These are phyloP conservation scores for Daedaleopsis nitida DNA, from an alignment of 768 basidiomycete species.

Conservation along the genomic window DNA sequence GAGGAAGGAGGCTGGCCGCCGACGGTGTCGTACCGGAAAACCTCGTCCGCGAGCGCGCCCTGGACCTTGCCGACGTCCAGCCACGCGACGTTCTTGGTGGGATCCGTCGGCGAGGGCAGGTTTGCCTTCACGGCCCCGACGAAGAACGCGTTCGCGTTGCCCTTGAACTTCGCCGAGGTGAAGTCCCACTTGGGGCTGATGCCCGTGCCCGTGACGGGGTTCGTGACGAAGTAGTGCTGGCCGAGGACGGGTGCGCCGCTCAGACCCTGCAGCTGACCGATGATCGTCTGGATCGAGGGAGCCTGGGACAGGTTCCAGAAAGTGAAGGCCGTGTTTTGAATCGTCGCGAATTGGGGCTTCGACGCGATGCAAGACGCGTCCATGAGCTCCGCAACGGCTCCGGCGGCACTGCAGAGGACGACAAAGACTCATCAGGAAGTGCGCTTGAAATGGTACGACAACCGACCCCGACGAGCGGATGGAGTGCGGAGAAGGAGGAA, in stretches of 20 bases:
- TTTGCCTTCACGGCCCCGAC: slow-evolving; percentile 27
- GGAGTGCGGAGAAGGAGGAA: not conserved
- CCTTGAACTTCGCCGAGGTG: slow-evolving; percentile 27
- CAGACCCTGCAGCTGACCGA: slow-evolving; percentile 20
- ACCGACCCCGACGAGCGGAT: not conserved
- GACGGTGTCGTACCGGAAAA: slow-evolving; percentile 32
- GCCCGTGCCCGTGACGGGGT: slow-evolving; percentile 31
- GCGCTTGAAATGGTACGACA: no score
- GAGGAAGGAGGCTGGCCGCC: slow-evolving; percentile 36
- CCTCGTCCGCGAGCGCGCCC: slow-evolving; percentile 29
- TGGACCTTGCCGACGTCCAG: slow-evolving; percentile 31
- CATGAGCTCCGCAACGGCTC: slow-evolving; percentile 37
- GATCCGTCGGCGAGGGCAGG: slow-evolving; percentile 28
- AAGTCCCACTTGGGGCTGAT: slow-evolving; percentile 38
- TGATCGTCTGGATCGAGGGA: slow-evolving; percentile 25
- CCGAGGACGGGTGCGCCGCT: slow-evolving; percentile 26
- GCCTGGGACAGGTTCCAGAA: slow-evolving; percentile 17
- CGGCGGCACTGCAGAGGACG: slow-evolving; percentile 42
- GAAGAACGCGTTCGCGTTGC: slow-evolving; percentile 27
- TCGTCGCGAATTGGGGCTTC: slow-evolving; percentile 19
- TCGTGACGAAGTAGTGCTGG: slow-evolving; percentile 43
- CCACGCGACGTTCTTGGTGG: slow-evolving; percentile 38
- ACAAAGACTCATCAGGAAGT: not conserved
- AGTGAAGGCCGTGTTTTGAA: slow-evolving; percentile 17
- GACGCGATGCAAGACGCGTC: slow-evolving; percentile 33